Percentiles rank a stretch among this genome's conserved stretches.
phyloP scores from a whole-genome alignment of 495 filamentous ascomycete species.

The Coniosporium apollinis region DNA sequence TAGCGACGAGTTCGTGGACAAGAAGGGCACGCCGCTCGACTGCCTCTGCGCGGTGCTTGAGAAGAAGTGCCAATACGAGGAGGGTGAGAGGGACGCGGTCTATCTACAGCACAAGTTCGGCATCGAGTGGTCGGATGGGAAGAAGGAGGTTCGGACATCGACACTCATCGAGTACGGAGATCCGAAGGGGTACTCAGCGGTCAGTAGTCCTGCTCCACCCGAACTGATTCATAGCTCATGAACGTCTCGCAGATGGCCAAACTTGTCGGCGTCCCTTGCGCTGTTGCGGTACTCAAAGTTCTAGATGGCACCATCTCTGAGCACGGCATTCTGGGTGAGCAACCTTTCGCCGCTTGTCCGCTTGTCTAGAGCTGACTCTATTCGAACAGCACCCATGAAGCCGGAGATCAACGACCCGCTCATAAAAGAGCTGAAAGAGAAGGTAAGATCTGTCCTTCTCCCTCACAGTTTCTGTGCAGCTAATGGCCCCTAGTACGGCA shows the following conservation, averaged over 20 bases:
- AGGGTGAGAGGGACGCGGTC: slow-evolving; percentile 18
- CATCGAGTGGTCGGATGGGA: slow-evolving; percentile 66
- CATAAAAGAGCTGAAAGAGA: slow-evolving; percentile 30
- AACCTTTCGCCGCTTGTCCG: too few relatives aligned
- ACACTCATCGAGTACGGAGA: slow-evolving; percentile 81
- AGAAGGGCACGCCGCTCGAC: slow-evolving; percentile 11
- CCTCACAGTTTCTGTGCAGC: too few relatives aligned
- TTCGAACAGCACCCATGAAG: slow-evolving; percentile 74
- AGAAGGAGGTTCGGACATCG: slow-evolving; percentile 54
- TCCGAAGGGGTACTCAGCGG: slow-evolving; percentile 62
- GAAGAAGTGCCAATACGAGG: slow-evolving; percentile 77
- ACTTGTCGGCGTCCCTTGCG: slow-evolving; percentile 52
- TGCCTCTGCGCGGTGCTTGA: slow-evolving; percentile 72
- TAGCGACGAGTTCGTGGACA: slow-evolving; percentile 35
- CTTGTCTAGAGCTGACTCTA: too few relatives aligned
- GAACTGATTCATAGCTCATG: too few relatives aligned
- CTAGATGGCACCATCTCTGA: slow-evolving; percentile 64
- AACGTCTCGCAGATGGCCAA: too few relatives aligned
- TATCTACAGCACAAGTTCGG: slow-evolving; percentile 69
- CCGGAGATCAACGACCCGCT: slow-evolving; percentile 44
- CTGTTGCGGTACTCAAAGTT: slow-evolving; percentile 40
- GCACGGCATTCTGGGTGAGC: slow-evolving; percentile 61
- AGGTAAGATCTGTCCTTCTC: too few relatives aligned
- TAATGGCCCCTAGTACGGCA: too few relatives aligned
- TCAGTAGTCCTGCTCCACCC: too few relatives aligned